Conservation (phyloP, 202 grass and related monocot genomes). For the Hordeum pubiflorum region DNA sequence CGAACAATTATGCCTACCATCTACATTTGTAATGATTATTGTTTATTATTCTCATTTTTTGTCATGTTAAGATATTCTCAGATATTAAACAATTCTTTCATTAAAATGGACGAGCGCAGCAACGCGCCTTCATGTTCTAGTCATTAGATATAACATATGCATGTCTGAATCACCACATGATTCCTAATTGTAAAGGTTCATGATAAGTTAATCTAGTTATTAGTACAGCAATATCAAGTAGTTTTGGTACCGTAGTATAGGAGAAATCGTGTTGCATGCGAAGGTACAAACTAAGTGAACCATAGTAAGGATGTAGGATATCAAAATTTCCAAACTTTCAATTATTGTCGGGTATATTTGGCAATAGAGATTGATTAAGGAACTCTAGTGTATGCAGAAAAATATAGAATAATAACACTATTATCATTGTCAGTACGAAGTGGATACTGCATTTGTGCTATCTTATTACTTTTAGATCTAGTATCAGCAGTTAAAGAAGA, state of each 20-base stretch:
- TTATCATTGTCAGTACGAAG: not conserved
- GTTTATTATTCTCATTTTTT: too few relatives aligned
- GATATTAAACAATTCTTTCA: too few relatives aligned
- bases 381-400: not conserved
- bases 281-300: not conserved
- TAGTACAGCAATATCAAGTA: not conserved
- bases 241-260: not conserved
- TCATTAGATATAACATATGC: too few relatives aligned
- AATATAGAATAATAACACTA: conserved; percentile 16
- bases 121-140: too few relatives aligned
- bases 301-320: not conserved
- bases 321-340: not conserved
- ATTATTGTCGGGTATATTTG: not conserved
- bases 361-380: not conserved
- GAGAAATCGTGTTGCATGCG: not conserved
- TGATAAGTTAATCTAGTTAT: too few relatives aligned
- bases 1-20: too few relatives aligned
- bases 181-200: too few relatives aligned
- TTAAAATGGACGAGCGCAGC: too few relatives aligned
- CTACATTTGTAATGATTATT: too few relatives aligned
- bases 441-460: conserved; percentile 73
- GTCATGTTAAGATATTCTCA: too few relatives aligned
- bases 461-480: conserved; percentile 71
- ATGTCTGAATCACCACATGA: too few relatives aligned
- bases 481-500: conserved; percentile 83